Evolutionary conservation across 805 yeast species (phyloP).

Genomic region (Pachysolen tannophilus): DNA sequence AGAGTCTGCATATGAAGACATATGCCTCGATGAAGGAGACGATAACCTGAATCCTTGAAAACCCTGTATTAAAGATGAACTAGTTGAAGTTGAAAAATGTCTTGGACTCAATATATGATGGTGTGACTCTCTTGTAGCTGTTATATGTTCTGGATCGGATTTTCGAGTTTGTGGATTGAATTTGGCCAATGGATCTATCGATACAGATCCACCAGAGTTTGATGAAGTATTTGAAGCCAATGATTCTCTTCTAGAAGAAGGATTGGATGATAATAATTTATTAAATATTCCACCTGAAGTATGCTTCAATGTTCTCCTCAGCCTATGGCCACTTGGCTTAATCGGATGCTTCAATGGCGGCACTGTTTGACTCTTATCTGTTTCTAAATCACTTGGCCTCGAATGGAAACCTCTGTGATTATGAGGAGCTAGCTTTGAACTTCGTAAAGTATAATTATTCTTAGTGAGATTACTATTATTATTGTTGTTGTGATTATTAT

Average conservation of each 20-base stretch:
- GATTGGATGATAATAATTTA: slow-evolving; percentile 3
- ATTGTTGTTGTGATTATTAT: no score
- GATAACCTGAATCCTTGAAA: no score
- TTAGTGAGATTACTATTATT: no score
- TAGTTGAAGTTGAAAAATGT: not conserved
- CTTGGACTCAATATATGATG: not conserved
- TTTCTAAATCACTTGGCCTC: slow-evolving; percentile 16
- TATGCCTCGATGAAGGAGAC: not conserved
- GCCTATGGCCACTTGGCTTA: slow-evolving; percentile 34
- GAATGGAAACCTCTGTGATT: slow-evolving; percentile 35
- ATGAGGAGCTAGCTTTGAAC: slow-evolving; percentile 3
- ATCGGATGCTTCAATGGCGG: slow-evolving; percentile 45
- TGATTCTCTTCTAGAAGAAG: slow-evolving; percentile 4
- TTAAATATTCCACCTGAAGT: slow-evolving; percentile 26
- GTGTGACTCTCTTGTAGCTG: not conserved
- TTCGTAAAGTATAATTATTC: no score
- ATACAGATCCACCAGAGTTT: no score
- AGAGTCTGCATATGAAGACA: not conserved
- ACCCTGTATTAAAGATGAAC: not conserved
- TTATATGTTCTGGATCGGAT: slow-evolving; percentile 1
- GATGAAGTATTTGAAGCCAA: slow-evolving; percentile 2
- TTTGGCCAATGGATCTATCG: no score
- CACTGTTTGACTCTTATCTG: slow-evolving; percentile 18
- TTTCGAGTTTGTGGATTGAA: no score
- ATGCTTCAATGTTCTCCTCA: slow-evolving; percentile 17